phyloP scores from a whole-genome alignment of 805 yeast species.

The Yarrowia sp. region DNA sequence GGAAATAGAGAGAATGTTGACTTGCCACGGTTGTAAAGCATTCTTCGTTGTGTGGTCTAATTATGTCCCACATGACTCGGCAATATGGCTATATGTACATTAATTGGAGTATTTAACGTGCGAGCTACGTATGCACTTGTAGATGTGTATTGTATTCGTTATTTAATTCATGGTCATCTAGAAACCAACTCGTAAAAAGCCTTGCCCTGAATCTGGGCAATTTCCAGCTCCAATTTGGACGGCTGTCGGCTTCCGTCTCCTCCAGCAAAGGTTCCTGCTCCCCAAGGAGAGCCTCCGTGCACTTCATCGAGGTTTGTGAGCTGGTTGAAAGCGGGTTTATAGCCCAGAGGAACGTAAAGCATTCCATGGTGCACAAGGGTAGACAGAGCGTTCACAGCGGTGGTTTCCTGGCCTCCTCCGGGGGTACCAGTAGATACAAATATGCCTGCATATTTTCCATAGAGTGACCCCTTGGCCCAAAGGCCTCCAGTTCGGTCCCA shows the following conservation, averaged over 20 bases:
- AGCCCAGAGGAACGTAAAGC: slow-evolving; percentile 75
- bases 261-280: slow-evolving; percentile 77
- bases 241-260: slow-evolving; percentile 74
- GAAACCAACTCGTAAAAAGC: slow-evolving; percentile 51
- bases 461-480: slow-evolving; percentile 68
- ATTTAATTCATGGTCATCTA: background rate
- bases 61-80: background rate
- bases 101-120: slow-evolving; percentile 6
- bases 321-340: slow-evolving; percentile 53
- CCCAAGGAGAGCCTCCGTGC: slow-evolving; percentile 86
- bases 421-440: slow-evolving; percentile 69
- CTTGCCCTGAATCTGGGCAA: slow-evolving; percentile 68
- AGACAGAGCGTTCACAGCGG: slow-evolving; percentile 56
- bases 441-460: slow-evolving; percentile 71
- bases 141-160: background rate
- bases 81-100: slow-evolving; percentile 14
- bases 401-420: slow-evolving; percentile 78
- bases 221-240: slow-evolving; percentile 56
- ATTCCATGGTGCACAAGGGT: slow-evolving; percentile 74
- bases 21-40: slow-evolving; percentile 8
- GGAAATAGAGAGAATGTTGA: slow-evolving; percentile 7
- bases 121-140: background rate
- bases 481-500: slow-evolving; percentile 75
- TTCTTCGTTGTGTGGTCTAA: background rate
- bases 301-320: slow-evolving; percentile 59